These are phyloP conservation scores for Misopates orontium DNA, from an alignment of 257 asterid species.

Conservation along the genomic window DNA sequence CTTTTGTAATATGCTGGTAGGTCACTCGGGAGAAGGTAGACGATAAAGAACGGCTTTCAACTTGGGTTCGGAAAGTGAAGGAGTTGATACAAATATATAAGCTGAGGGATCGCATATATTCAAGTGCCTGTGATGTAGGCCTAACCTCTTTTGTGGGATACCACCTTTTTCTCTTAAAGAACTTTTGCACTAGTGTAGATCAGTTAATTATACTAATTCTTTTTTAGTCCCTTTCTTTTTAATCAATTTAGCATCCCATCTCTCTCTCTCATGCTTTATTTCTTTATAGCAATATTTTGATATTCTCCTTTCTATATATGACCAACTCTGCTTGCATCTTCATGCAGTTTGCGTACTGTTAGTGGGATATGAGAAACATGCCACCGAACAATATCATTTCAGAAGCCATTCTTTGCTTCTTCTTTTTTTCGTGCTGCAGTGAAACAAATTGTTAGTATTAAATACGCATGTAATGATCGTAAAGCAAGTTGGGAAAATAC, in stretches of 20 bases:
- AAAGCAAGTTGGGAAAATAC: constrained; percentile 1
- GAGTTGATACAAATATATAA: constrained; percentile 55
- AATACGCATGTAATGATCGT: no score
- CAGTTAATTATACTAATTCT: constrained; percentile 42
- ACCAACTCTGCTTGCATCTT: no score
- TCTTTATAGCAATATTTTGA: no score
- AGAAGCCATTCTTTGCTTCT: no score
- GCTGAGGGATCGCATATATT: constrained; percentile 33
- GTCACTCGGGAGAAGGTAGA: constrained; percentile 26
- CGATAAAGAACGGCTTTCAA: constrained; percentile 40
- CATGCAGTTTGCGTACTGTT: no score
- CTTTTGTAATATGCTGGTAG: constrained; percentile 31
- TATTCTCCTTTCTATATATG: no score
- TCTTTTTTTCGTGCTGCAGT: no score
- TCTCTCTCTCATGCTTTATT: neutral
- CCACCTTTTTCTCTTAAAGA: constrained; percentile 52
- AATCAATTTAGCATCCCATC: neutral
- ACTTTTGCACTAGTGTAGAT: constrained; percentile 41
- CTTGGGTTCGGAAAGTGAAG: constrained; percentile 46
- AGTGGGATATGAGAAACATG: no score
- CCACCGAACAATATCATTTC: no score
- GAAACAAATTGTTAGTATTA: no score
- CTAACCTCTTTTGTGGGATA: constrained; percentile 52
- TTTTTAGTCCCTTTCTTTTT: neutral
- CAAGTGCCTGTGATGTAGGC: constrained; percentile 54